phyloP scores from a whole-genome alignment of 495 filamentous ascomycete species.

The Aspergillus bertholletiae region DNA sequence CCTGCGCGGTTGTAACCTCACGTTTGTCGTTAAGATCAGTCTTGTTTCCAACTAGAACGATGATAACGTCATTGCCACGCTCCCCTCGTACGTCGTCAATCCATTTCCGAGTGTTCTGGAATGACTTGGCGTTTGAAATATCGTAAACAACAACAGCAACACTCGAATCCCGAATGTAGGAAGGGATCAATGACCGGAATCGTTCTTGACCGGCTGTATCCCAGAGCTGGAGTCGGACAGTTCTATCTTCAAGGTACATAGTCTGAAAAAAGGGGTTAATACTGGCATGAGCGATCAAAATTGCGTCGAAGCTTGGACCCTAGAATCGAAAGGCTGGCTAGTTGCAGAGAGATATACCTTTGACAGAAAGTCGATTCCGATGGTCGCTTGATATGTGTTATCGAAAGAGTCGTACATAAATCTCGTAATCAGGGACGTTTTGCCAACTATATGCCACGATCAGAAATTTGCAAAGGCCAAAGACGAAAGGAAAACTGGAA shows the following conservation, averaged over 20 bases:
- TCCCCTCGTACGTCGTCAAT: slow-evolving; percentile 97
- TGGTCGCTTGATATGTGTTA: slow-evolving; percentile 99
- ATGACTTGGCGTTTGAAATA: slow-evolving; percentile 93
- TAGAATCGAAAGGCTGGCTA: not conserved
- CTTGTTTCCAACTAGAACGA: slow-evolving; percentile 98
- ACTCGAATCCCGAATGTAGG: slow-evolving; percentile 94
- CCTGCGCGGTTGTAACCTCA: slow-evolving; percentile 89
- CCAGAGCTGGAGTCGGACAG: slow-evolving; percentile 96
- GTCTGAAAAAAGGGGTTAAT: slow-evolving; percentile 53
- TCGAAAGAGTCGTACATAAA: slow-evolving; percentile 99
- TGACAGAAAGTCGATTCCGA: slow-evolving; percentile 98
- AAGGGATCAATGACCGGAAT: slow-evolving; percentile 94
- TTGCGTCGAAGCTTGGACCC: not conserved
- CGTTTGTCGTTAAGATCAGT: slow-evolving; percentile 97
- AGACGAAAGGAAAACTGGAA: not conserved
- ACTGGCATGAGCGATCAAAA: not conserved
- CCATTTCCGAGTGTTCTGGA: slow-evolving; percentile 98
- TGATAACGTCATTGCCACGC: slow-evolving; percentile 96
- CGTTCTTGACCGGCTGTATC: slow-evolving; percentile 97
- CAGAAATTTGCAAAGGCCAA: not conserved
- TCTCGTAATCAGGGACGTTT: slow-evolving; percentile 96
- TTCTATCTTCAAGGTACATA: slow-evolving; percentile 99
- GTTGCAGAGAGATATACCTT: slow-evolving; percentile 57
- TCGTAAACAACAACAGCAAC: slow-evolving; percentile 99
- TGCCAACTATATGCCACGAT: slow-evolving; percentile 64